Evolutionary conservation across 768 basidiomycete species (phyloP), one percentile per base, ranked within the genome.

Genomic region (Chalciporus sphaerocephalus): DNA sequence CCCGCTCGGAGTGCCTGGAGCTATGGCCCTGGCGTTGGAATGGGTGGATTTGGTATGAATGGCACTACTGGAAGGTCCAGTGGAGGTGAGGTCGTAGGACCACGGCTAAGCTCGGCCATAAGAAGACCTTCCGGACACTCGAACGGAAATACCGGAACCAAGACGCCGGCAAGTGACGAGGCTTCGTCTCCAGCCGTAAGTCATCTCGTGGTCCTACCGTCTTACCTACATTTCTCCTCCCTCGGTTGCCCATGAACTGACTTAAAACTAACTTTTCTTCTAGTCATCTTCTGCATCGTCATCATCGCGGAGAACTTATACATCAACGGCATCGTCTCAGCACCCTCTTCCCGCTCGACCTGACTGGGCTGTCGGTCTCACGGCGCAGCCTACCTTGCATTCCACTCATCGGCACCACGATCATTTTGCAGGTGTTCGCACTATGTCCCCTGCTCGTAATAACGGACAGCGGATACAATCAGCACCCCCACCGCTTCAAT

Each of bases 341-440:
- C 81, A 83, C 46, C 90, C 89, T 12, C 73, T 92, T 30, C 90
- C 90, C 4, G 70, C 87, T 2, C 75, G 90, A 46, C 90, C 90
- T 32, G 90, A 92, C 61, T 92, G 91, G 90, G 89, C 90, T 15
- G 86, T 92, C 4, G 87, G 87, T 13, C 71, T 92, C 25, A 88
- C 85, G 61, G 79, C 87, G 0, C 83, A 87, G 48, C 81, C 83
- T 22, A 85, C 80, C 11, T 64, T 86, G 21, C 78, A 85, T 52
- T 37, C 74, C 23, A 66, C 75, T 1, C 69, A 69, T 18, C 74
- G 81, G 9, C 77, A 81, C 57, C 79, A 79, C 47, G 80, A 84
- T 38, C 72, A 74, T 53, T 55, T 63, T 12, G 54, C 62, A 34
- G 60, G 61, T 34, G 53, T 70, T 25, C 68, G 67, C 43, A 71